These are phyloP conservation scores for Saccharomycopsis sp. DNA, from an alignment of 805 yeast species.

Conservation along the genomic window DNA sequence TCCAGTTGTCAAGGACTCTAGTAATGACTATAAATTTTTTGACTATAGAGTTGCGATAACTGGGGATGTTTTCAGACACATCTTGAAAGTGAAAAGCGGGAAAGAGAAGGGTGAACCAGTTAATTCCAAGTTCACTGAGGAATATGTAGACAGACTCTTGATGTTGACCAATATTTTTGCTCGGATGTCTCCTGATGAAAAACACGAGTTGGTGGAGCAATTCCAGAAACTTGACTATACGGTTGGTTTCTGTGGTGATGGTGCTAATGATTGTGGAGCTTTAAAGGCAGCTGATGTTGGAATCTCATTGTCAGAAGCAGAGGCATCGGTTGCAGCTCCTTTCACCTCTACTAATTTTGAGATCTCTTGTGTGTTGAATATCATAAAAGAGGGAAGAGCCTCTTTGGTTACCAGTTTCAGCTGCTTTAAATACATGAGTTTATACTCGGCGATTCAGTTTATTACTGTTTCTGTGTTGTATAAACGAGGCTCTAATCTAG, in stretches of 20 bases:
- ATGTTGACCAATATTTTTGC: conserved; percentile 79
- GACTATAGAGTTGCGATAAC: conserved; percentile 75
- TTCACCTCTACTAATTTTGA: conserved; percentile 88
- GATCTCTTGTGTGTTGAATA: conserved; percentile 86
- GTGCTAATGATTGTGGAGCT: conserved; percentile 99
- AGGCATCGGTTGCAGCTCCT: conserved; percentile 98
- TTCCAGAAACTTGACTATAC: conserved; percentile 81
- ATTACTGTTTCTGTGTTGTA: conserved; percentile 80
- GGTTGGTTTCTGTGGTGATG: conserved; percentile 98
- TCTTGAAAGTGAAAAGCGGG: conserved; percentile 46
- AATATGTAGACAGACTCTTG: conserved; percentile 50
- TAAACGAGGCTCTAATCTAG: conserved; percentile 83
- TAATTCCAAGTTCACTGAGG: conserved; percentile 25
- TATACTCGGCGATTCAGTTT: conserved; percentile 95
- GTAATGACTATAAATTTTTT: conserved; percentile 22
- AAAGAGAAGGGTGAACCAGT: conserved; percentile 30
- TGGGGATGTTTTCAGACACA: conserved; percentile 82
- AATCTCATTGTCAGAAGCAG: conserved; percentile 91
- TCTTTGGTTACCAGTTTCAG: conserved; percentile 92
- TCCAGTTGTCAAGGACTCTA: conserved; percentile 32
- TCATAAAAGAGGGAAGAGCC: conserved; percentile 91
- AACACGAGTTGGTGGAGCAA: conserved; percentile 89
- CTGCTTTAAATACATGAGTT: conserved; percentile 96
- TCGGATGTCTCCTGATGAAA: conserved; percentile 98
- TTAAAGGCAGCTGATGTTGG: conserved; percentile 97